Evolutionary conservation across 2,329 filamentous ascomycete genomes (phyloP), one percentile per base, ranked within the genome.

Genomic region (Clarireedia homoeocarpa): DNA sequence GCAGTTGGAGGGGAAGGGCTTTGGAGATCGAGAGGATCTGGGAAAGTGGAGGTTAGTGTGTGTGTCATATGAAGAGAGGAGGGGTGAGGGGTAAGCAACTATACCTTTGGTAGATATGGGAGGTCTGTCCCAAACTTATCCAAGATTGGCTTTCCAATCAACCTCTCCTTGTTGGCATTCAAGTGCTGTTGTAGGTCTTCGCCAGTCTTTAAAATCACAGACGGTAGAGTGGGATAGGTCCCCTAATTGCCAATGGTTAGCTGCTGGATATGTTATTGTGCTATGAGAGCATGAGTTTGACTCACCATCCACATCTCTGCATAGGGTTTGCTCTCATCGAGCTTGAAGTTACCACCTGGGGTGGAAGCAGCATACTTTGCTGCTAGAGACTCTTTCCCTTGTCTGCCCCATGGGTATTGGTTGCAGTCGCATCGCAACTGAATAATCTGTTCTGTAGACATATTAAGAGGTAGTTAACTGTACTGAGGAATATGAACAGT

Each of bases 161-260:
- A 74, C 57, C 80, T 73, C 20, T 84, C 75, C 38, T 83, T 75
- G 65, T 88, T 75, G 54, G 73, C 73, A 60, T 86, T 77, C 34
- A 91, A 71, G 15, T 87, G 78, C 23, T 86, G 78, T 59, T 82
- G 78, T 1, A 91, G 77, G 27, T 79, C 73, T 66, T 89, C 80
- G 27, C 81, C 83, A 0, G 80, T 85, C 23, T 75, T 73, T 15
- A 86, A 71, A 1, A 87, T 74, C 53, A 81, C 80, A 1, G 84
- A 86, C 0, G 86, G 86, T 26, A 85, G 79, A 40, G 82, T 81
- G 0, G 86, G 85, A 66, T 91, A 89, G 46, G 87, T 89, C 85
- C 86, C 74, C 90, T 86, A 86, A 86, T 90, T 17, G 15, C 9
- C 17, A 42, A n/a, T n/a, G n/a, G 17, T 42, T 42, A 42, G 39